phyloP scores from a whole-genome alignment of 2,329 filamentous ascomycete species.

The Cucurbitaria berberidis region DNA sequence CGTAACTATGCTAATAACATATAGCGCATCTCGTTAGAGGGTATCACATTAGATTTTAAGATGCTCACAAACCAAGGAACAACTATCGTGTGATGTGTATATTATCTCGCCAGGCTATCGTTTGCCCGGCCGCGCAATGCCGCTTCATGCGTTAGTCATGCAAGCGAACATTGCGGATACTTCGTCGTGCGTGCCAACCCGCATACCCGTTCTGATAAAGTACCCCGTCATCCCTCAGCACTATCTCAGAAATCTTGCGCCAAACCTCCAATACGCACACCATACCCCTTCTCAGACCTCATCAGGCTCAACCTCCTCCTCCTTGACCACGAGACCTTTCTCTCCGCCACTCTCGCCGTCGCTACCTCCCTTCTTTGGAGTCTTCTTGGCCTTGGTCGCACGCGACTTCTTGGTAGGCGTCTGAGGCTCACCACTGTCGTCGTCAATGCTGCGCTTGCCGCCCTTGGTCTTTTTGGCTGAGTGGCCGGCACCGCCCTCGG shows the following conservation, averaged over 20 bases:
- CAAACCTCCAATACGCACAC: neutral
- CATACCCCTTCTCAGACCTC: neutral
- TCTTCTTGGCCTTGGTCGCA: conserved; percentile 10
- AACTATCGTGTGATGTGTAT: neutral
- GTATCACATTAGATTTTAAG: neutral
- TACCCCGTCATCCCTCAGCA: neutral
- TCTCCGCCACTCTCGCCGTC: neutral
- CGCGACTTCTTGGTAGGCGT: conserved; percentile 17
- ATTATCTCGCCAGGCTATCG: neutral
- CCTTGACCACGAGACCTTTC: neutral
- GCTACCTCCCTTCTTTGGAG: neutral
- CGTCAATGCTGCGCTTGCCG: conserved; percentile 5
- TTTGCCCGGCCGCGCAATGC: neutral
- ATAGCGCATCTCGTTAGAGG: neutral
- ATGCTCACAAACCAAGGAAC: neutral
- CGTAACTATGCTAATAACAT: neutral
- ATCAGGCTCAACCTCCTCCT: conserved; percentile 6
- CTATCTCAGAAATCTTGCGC: neutral
- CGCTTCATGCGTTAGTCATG: neutral
- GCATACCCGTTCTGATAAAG: neutral
- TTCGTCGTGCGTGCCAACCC: neutral
- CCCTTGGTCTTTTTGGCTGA: conserved; percentile 1
- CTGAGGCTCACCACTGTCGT: conserved; percentile 1
- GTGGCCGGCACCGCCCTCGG: conserved; percentile 11
- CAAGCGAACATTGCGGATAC: neutral